Percentiles rank a stretch among this genome's conserved stretches.
Evolutionary conservation across 1,284 basidiomycete species (phyloP).

Genomic region (Rhizopogon parksii): DNA sequence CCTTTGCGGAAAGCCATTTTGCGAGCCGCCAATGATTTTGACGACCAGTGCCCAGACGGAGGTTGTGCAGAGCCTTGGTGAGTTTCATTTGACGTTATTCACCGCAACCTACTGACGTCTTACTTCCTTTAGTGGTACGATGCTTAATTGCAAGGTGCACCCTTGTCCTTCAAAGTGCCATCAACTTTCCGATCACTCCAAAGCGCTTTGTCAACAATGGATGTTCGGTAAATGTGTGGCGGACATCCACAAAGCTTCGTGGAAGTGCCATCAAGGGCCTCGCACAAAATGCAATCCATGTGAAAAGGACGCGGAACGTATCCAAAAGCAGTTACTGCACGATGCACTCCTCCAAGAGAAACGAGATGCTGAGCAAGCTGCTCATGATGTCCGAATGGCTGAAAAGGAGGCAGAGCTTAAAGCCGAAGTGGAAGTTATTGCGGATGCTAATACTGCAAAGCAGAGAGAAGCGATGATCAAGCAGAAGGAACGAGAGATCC

Average conservation of each 20-base stretch:
- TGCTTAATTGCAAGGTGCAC: constrained; percentile 4
- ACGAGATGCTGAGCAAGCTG: constrained; percentile 22
- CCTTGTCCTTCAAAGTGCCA: constrained; percentile 7
- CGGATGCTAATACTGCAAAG: constrained; percentile 17
- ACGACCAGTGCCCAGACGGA: constrained; percentile 45
- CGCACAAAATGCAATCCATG: constrained; percentile 22
- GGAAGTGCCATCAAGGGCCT: constrained; percentile 22
- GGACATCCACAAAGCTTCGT: constrained; percentile 24
- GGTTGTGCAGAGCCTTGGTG: constrained; percentile 51
- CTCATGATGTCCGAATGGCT: constrained; percentile 20
- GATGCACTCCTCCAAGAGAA: constrained; percentile 20
- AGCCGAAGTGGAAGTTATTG: constrained; percentile 3
- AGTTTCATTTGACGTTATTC: constrained; percentile 6
- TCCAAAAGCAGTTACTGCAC: constrained; percentile 16
- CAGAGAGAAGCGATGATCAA: constrained; percentile 18
- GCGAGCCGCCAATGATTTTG: constrained; percentile 39
- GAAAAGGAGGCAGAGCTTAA: constrained; percentile 22
- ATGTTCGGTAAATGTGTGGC: constrained; percentile 25
- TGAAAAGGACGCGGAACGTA: constrained; percentile 19
- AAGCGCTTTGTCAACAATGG: constrained; percentile 24
- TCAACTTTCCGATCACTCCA: constrained; percentile 6
- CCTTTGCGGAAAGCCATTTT: constrained; percentile 33
- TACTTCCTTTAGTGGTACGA: constrained; percentile 3
- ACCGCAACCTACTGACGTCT: neutral
- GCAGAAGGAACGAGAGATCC: constrained; percentile 23